phyloP scores from a whole-genome alignment of 1,284 basidiomycete species.

The Irpex rosettiformis region DNA sequence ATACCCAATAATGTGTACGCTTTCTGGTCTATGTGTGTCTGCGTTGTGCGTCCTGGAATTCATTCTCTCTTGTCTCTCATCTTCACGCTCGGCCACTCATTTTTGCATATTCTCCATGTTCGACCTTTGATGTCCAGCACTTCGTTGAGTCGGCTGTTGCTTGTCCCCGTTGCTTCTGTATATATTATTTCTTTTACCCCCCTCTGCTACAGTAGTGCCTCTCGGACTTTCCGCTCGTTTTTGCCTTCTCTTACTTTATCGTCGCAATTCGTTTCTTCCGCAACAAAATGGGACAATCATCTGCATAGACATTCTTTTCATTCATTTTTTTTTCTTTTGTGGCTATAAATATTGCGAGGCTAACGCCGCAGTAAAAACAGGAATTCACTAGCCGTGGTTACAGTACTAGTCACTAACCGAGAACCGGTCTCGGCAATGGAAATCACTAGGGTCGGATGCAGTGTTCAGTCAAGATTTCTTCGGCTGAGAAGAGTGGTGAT shows the following conservation, averaged over 20 bases:
- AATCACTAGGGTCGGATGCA: not conserved
- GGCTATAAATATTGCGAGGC: not conserved
- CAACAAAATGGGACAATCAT: constrained; percentile 6
- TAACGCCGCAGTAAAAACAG: not conserved
- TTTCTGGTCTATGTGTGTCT: not conserved
- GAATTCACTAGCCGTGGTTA: not conserved
- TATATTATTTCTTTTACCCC: not conserved
- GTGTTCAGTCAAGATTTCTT: constrained; percentile 59
- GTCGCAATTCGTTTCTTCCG: not conserved
- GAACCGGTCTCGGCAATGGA: not conserved
- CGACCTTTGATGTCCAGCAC: not conserved
- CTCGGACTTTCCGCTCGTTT: constrained; percentile 8
- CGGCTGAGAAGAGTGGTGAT: constrained; percentile 77
- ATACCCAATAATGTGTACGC: constrained; percentile 1
- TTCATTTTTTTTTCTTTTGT: not conserved
- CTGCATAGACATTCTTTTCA: constrained; percentile 13
- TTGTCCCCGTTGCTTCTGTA: constrained; percentile 1
- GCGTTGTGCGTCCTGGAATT: not conserved
- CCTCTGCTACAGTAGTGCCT: not conserved
- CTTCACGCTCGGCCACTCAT: not conserved
- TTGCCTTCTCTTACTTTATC: constrained; percentile 1
- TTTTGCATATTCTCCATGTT: not conserved
- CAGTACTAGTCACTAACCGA: too few relatives aligned
- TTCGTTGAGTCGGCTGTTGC: not conserved
- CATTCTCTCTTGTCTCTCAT: not conserved